phyloP scores from a whole-genome alignment of 2,329 filamentous ascomycete genomes.

The Fusarium beomiforme region DNA sequence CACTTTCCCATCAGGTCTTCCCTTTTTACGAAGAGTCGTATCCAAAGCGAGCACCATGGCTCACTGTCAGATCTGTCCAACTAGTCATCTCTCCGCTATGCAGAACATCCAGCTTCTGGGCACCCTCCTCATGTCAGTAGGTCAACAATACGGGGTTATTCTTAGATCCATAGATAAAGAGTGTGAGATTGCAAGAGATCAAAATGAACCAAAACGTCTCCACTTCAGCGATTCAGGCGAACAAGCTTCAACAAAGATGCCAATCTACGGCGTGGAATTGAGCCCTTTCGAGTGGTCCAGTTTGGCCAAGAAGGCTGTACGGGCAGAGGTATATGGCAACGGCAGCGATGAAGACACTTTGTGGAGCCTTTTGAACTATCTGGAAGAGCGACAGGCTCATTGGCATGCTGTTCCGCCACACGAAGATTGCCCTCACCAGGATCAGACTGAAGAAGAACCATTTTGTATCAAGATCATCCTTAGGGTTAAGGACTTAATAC shows the following conservation, averaged over 20 bases:
- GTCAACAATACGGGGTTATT: not conserved
- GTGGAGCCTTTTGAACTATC: not conserved
- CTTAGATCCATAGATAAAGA: not conserved
- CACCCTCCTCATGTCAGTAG: not conserved
- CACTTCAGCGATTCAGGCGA: not conserved
- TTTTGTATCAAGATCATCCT: slow-evolving; percentile 7
- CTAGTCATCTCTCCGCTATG: not conserved
- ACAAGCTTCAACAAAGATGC: rapidly evolving
- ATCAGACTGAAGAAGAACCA: not conserved
- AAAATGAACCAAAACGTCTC: not conserved
- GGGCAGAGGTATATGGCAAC: not conserved
- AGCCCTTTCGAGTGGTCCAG: not conserved
- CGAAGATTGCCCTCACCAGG: not conserved
- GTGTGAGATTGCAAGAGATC: rapidly evolving
- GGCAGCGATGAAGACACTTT: not conserved
- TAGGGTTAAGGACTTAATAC: not conserved
- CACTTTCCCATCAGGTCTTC: not conserved
- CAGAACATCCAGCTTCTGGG: not conserved
- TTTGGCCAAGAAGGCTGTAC: not conserved
- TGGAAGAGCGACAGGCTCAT: not conserved
- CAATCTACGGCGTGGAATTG: not conserved
- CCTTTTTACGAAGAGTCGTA: not conserved
- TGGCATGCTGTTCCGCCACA: not conserved
- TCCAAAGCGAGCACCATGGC: not conserved
- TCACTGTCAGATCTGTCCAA: not conserved